Evolutionary conservation across 306 rosid genomes (phyloP).

Genomic region (Fragaria iinumae): DNA sequence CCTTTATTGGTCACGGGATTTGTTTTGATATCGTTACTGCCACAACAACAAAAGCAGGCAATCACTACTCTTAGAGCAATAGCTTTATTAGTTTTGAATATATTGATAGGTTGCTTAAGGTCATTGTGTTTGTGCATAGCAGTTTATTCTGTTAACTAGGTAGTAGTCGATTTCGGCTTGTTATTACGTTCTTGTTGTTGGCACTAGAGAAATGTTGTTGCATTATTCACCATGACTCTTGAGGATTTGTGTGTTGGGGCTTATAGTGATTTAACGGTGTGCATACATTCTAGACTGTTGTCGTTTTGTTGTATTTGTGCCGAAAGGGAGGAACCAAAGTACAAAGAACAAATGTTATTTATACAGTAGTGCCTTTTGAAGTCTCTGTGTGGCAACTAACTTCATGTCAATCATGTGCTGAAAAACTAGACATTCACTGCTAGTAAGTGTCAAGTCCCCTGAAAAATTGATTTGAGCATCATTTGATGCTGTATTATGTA

Average conservation of each 20-base stretch:
- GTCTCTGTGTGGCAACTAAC: background rate
- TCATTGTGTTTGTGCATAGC: background rate
- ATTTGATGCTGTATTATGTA: background rate
- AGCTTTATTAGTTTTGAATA: conserved; percentile 1
- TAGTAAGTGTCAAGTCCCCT: background rate
- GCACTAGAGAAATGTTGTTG: background rate
- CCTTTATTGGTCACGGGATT: conserved; percentile 54
- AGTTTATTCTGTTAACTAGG: background rate
- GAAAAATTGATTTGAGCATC: background rate
- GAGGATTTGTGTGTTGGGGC: background rate
- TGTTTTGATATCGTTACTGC: conserved; percentile 49
- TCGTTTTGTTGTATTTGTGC: background rate
- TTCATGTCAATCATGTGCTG: background rate
- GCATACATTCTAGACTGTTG: background rate
- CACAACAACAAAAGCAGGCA: conserved; percentile 69
- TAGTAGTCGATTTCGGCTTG: background rate
- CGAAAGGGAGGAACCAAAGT: background rate
- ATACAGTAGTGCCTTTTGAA: background rate
- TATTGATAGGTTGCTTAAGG: background rate
- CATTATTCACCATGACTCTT: background rate
- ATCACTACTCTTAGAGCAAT: background rate
- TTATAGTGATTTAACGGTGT: background rate
- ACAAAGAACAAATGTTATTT: background rate
- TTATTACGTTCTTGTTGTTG: background rate
- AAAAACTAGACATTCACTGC: background rate